Conservation (phyloP, 805 yeast genomes). For the Candida arabinofermentans region DNA sequence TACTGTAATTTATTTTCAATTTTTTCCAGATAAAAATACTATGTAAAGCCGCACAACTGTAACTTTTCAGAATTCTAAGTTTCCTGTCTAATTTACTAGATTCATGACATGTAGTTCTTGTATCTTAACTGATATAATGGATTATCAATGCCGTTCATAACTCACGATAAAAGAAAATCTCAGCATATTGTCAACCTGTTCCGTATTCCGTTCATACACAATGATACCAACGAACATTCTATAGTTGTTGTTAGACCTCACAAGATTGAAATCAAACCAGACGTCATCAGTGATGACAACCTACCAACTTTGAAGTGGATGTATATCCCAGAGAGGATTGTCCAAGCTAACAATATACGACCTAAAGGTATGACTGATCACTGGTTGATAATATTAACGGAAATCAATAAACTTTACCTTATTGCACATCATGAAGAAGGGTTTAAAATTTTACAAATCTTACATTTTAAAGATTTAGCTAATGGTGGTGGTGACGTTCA, state of each 20-base stretch:
- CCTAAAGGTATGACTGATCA: constrained; percentile 14
- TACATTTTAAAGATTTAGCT: constrained; percentile 10
- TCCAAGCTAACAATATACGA: constrained; percentile 16
- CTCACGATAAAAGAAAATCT: background rate
- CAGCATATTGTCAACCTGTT: background rate
- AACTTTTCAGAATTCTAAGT: too few species aligned
- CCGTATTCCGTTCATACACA: background rate
- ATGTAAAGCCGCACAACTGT: too few species aligned
- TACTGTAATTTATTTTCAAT: too few species aligned
- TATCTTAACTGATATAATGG: too few species aligned
- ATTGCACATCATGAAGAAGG: constrained; percentile 9
- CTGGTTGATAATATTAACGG: constrained; percentile 26
- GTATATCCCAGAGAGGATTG: constrained; percentile 8
- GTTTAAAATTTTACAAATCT: constrained; percentile 14
- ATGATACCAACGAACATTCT: background rate
- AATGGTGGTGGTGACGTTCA: background rate
- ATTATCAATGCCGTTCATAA: background rate
- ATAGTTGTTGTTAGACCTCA: background rate
- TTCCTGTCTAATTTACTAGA: too few species aligned
- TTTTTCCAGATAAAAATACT: too few species aligned
- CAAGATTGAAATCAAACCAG: background rate
- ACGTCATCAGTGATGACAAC: background rate
- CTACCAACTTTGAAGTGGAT: background rate
- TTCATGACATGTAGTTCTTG: too few species aligned
- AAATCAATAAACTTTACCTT: constrained; percentile 16